Evolutionary conservation across 192 early-diverging fungal genomes (phyloP).

Genomic region (Dissophora ornata): DNA sequence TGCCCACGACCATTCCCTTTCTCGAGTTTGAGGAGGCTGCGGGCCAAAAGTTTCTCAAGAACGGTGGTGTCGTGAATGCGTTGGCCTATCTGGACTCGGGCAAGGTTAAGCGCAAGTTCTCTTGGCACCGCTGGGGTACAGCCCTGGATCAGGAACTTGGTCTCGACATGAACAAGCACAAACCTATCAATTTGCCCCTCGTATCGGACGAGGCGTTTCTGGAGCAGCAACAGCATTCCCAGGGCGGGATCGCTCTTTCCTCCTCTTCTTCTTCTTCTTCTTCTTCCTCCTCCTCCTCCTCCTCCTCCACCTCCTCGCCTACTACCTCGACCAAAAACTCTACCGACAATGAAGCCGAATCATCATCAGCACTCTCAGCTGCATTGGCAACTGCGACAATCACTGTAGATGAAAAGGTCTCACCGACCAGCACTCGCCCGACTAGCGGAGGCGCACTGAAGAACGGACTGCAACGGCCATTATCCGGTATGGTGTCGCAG

Average conservation of each 20-base stretch:
- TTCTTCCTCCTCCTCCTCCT: conserved; percentile 1
- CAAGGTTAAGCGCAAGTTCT: conserved; percentile 54
- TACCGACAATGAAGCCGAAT: conserved; percentile 25
- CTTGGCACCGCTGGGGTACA: conserved; percentile 44
- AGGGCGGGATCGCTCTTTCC: neutral
- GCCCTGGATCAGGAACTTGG: conserved; percentile 41
- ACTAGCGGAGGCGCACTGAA: conserved; percentile 6
- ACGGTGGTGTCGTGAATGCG: conserved; percentile 46
- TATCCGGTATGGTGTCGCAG: conserved; percentile 4
- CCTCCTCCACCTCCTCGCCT: conserved; percentile 22
- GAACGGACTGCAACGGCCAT: conserved; percentile 29
- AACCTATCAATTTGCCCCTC: conserved; percentile 35
- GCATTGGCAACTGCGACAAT: neutral
- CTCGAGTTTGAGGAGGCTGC: conserved; percentile 39
- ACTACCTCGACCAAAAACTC: conserved; percentile 22
- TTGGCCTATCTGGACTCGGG: conserved; percentile 37
- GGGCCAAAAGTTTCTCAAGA: conserved; percentile 54
- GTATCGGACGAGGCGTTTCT: conserved; percentile 34
- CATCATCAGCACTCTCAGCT: neutral
- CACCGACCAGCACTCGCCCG: neutral
- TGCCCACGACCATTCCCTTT: conserved; percentile 48
- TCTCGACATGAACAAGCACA: conserved; percentile 33
- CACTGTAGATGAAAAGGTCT: neutral
- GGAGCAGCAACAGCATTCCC: conserved; percentile 1
- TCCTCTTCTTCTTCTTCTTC: conserved; percentile 19